Percentiles rank a stretch among this genome's conserved stretches.
phyloP scores from a whole-genome alignment of 352 stramenopile species.

The Globisporangium sylvaticum region DNA sequence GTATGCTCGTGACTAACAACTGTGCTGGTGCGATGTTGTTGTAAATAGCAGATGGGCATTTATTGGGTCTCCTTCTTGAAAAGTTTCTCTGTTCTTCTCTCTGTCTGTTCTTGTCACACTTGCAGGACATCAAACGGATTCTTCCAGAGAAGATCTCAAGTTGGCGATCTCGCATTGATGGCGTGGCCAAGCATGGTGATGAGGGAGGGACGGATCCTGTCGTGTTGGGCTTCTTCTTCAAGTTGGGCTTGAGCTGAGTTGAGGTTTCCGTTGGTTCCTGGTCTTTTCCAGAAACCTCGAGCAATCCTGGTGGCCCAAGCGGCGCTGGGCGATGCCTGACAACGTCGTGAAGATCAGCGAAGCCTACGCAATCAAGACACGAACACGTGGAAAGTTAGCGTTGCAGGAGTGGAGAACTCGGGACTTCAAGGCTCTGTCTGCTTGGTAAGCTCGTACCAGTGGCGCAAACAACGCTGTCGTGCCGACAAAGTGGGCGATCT shows the following conservation, averaged over 20 bases:
- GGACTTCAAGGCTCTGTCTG: not conserved
- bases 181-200: not conserved
- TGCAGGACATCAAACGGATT: not conserved
- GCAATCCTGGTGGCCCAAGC: slow-evolving; percentile 1
- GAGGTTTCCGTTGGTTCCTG: not conserved
- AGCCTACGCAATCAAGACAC: slow-evolving; percentile 8
- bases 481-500: slow-evolving; percentile 20
- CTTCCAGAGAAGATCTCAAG: not conserved
- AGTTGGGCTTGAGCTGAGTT: not conserved
- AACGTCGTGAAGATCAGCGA: slow-evolving; percentile 18
- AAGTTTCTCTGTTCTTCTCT: not conserved
- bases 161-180: not conserved
- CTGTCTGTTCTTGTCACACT: not conserved
- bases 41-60: not conserved
- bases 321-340: slow-evolving; percentile 14
- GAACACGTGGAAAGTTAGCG: not conserved
- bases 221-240: not conserved
- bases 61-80: not conserved
- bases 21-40: not conserved
- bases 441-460: slow-evolving; percentile 7
- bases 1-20: not conserved
- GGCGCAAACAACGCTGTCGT: slow-evolving; percentile 18
- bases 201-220: not conserved
- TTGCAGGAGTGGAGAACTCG: not conserved
- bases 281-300: slow-evolving; percentile 18